Evolutionary conservation across 768 basidiomycete species (phyloP).

Genomic region (Phaffia tasmanica): DNA sequence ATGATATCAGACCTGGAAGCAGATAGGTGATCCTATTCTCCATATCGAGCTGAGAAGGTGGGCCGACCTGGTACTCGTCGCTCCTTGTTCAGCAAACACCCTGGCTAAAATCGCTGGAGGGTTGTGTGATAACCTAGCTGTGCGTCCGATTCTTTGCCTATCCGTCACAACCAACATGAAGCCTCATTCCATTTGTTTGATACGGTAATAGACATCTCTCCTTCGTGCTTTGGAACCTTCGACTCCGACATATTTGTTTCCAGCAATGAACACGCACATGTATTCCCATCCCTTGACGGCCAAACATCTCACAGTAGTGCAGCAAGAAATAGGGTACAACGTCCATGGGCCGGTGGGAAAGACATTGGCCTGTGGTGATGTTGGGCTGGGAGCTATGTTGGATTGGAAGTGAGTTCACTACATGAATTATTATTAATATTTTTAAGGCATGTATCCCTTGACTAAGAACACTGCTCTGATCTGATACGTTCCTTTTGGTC

Average conservation of each 20-base stretch:
- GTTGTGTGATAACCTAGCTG: conserved; percentile 71
- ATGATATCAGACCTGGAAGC: conserved; percentile 42
- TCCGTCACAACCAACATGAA: not conserved
- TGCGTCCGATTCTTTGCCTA: conserved; percentile 22
- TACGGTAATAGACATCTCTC: conserved; percentile 44
- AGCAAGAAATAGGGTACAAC: conserved; percentile 64
- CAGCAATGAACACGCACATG: conserved; percentile 99
- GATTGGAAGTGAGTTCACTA: conserved; percentile 51
- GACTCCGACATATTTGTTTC: conserved; percentile 82
- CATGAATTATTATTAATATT: not conserved
- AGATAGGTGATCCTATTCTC: conserved; percentile 79
- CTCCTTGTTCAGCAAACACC: conserved; percentile 94
- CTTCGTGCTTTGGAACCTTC: conserved; percentile 70
- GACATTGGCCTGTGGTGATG: conserved; percentile 76
- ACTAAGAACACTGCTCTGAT: no score
- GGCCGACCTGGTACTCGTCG: conserved; percentile 91
- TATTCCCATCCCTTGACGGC: conserved; percentile 85
- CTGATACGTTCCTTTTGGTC: not conserved
- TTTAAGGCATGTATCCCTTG: no score
- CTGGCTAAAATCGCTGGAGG: conserved; percentile 85
- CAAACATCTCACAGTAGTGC: conserved; percentile 64
- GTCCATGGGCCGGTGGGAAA: conserved; percentile 84
- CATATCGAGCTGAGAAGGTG: conserved; percentile 77
- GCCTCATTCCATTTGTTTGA: not conserved
- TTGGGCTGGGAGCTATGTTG: conserved; percentile 87